phyloP scores from a whole-genome alignment of 305 asterid species.

The Petunia hybrid region DNA sequence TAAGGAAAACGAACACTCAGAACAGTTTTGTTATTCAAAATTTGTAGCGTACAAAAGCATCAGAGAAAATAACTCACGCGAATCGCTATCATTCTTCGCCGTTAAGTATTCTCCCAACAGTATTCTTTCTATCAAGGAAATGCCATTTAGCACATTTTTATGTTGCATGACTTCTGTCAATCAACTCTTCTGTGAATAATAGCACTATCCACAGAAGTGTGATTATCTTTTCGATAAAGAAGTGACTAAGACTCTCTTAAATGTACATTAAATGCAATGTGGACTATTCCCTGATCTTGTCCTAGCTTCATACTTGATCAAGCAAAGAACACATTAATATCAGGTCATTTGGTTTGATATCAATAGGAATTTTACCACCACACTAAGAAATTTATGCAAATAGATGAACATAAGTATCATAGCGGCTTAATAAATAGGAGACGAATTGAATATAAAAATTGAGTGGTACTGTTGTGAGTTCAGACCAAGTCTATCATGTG shows the following conservation, averaged over 20 bases:
- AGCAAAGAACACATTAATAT: background rate
- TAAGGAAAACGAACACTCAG: background rate
- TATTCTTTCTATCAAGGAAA: conserved; percentile 1
- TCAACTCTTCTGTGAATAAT: conserved; percentile 6
- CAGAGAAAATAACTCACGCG: background rate
- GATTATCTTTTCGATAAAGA: background rate
- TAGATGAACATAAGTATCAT: background rate
- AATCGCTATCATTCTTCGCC: conserved; percentile 13
- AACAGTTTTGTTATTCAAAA: background rate
- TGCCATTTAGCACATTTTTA: conserved; percentile 1
- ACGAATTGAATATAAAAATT: background rate
- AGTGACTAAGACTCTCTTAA: conserved; percentile 16
- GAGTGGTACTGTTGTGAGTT: conserved; percentile 6
- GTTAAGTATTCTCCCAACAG: conserved; percentile 1
- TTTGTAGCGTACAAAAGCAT: background rate
- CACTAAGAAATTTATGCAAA: background rate
- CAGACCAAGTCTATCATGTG: conserved; percentile 17
- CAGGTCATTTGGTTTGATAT: background rate
- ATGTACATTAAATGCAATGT: background rate
- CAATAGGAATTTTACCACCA: background rate
- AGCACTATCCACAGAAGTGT: background rate
- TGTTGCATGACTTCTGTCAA: background rate
- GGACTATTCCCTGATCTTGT: conserved; percentile 8
- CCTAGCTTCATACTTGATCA: background rate
- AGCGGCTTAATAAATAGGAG: background rate